Evolutionary conservation across 176 grass and related monocot species (phyloP).

Genomic region (Puccinellia tenuiflora): DNA sequence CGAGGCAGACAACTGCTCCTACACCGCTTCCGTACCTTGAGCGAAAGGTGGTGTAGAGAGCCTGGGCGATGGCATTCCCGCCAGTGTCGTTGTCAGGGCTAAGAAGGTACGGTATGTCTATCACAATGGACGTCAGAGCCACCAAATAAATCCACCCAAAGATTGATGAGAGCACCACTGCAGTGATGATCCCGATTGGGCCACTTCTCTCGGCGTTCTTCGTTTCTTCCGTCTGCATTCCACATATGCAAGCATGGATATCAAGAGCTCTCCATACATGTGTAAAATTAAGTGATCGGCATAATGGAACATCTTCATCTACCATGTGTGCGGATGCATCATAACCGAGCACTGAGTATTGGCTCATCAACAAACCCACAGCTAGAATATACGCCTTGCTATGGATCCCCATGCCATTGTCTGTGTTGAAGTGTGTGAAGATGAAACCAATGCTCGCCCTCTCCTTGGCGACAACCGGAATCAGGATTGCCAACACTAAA

Average conservation of each 20-base stretch:
- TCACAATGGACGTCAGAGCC: slow-evolving; percentile 34
- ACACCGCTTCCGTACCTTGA: slow-evolving; percentile 37
- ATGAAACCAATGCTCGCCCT: slow-evolving; percentile 44
- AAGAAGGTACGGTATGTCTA: slow-evolving; percentile 52
- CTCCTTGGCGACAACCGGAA: slow-evolving; percentile 34
- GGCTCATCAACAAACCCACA: slow-evolving; percentile 50
- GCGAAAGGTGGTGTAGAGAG: slow-evolving; percentile 40
- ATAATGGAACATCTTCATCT: not conserved
- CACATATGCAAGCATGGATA: not conserved
- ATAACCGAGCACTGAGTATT: slow-evolving; percentile 39
- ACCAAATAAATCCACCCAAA: slow-evolving; percentile 58
- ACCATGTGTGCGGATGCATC: slow-evolving; percentile 63
- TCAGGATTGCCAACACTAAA: slow-evolving; percentile 21
- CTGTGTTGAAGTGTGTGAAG: slow-evolving; percentile 44
- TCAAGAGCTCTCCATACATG: not conserved
- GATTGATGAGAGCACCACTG: slow-evolving; percentile 40
- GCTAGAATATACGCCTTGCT: slow-evolving; percentile 34
- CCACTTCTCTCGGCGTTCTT: slow-evolving; percentile 56
- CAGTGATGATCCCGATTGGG: slow-evolving; percentile 47
- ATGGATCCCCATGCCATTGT: slow-evolving; percentile 43
- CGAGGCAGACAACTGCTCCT: slow-evolving; percentile 46
- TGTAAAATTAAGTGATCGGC: not conserved
- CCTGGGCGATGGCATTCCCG: slow-evolving; percentile 59
- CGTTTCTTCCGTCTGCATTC: slow-evolving; percentile 53
- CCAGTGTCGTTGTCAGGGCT: slow-evolving; percentile 41